Conservation (phyloP, 176 grass and related monocot genomes). For the Poa pratensis region DNA sequence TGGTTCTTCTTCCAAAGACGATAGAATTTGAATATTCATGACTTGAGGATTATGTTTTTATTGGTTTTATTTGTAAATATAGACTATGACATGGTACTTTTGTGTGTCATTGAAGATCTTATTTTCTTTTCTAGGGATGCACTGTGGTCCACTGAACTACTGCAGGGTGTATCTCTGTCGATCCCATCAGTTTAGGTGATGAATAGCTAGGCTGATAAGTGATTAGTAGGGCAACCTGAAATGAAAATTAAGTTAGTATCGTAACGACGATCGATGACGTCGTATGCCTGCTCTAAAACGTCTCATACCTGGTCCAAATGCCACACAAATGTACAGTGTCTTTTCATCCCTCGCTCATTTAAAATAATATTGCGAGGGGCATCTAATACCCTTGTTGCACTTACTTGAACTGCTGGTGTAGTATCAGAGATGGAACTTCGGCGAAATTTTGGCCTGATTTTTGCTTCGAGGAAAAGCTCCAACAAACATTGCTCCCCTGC, state of each 20-base stretch:
- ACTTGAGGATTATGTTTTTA: too few relatives aligned
- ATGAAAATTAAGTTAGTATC: not conserved
- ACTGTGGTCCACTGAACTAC: not conserved
- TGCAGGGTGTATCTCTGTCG: not conserved
- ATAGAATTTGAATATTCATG: too few relatives aligned
- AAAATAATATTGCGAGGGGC: too few relatives aligned
- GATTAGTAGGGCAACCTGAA: not conserved
- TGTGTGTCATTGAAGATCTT: not conserved
- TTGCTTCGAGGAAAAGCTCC: too few relatives aligned
- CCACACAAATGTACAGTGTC: not conserved
- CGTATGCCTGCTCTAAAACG: constrained; percentile 14
- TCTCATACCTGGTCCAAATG: constrained; percentile 35
- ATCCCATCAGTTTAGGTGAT: constrained; percentile 3
- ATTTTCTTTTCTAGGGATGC: not conserved
- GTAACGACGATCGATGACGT: not conserved
- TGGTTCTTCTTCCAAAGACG: too few relatives aligned
- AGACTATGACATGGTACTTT: not conserved
- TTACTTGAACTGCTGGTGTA: too few relatives aligned
- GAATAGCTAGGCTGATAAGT: not conserved
- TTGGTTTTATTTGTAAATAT: too few relatives aligned
- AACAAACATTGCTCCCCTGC: too few relatives aligned
- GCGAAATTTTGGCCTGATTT: too few relatives aligned
- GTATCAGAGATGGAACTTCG: too few relatives aligned
- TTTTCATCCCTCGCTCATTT: too few relatives aligned
- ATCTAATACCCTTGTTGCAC: too few relatives aligned